These are phyloP conservation scores for Chalciporus sphaerocephalus DNA, from an alignment of 768 basidiomycete species.

Conservation along the genomic window DNA sequence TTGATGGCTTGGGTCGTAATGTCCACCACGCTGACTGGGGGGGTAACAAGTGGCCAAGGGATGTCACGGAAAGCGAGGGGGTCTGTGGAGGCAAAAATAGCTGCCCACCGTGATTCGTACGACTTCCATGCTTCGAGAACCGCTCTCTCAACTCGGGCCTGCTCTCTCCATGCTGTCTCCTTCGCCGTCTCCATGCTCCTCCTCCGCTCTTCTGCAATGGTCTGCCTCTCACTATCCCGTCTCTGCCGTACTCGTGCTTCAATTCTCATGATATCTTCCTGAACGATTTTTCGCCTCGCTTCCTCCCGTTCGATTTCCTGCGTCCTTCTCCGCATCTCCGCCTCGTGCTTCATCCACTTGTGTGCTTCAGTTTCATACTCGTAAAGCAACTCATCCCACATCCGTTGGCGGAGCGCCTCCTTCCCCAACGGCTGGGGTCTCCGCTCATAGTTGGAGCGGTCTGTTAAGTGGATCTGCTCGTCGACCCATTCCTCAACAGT, in stretches of 20 bases:
- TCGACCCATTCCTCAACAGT: slow-evolving; percentile 64
- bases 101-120: slow-evolving; percentile 67
- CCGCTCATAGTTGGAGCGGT: slow-evolving; percentile 27
- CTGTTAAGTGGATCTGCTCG: slow-evolving; percentile 43
- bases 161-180: slow-evolving; percentile 44
- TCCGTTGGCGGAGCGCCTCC: slow-evolving; percentile 34
- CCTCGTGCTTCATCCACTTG: slow-evolving; percentile 49
- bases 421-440: slow-evolving; percentile 23
- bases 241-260: slow-evolving; percentile 49
- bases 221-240: slow-evolving; percentile 46
- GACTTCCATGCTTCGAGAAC: slow-evolving; percentile 53
- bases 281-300: slow-evolving; percentile 42
- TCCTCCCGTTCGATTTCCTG: slow-evolving; percentile 42
- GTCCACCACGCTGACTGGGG: slow-evolving; percentile 43
- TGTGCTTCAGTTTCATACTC: slow-evolving; percentile 49
- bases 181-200: slow-evolving; percentile 29
- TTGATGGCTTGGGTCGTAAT: slow-evolving; percentile 53
- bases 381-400: slow-evolving; percentile 53
- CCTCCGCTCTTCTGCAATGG: slow-evolving; percentile 45
- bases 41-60: slow-evolving; percentile 62
- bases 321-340: slow-evolving; percentile 41
- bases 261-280: slow-evolving; percentile 53
- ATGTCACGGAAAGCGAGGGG: slow-evolving; percentile 55
- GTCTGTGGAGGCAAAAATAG: slow-evolving; percentile 42
- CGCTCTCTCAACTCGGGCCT: slow-evolving; percentile 40